These are phyloP conservation scores for Alternaria solani DNA, from an alignment of 2,329 filamentous ascomycete genomes.

Conservation along the genomic window DNA sequence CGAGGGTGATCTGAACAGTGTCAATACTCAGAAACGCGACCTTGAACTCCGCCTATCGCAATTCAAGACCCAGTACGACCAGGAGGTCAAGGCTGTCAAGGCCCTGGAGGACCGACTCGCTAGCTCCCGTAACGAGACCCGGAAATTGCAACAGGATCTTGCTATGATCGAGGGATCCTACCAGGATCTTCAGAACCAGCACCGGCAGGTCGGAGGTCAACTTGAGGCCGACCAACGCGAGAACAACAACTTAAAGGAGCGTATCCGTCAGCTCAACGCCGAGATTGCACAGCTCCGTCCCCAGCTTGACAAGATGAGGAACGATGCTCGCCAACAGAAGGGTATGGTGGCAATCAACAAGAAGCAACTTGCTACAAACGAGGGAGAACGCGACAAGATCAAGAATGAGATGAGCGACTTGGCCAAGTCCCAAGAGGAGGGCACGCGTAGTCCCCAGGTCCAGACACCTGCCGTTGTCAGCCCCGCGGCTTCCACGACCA, in stretches of 20 bases:
- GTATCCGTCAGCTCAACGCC: conserved; percentile 81
- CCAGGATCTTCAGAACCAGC: conserved; percentile 82
- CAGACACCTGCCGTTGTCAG: conserved; percentile 66
- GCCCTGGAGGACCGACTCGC: conserved; percentile 83
- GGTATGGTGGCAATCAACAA: conserved; percentile 97
- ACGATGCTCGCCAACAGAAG: conserved; percentile 92
- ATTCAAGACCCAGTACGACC: conserved; percentile 87
- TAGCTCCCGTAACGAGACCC: conserved; percentile 78
- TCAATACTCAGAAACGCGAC: conserved; percentile 86
- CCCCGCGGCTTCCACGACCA: conserved; percentile 69
- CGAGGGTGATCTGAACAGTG: conserved; percentile 83
- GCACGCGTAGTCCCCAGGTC: conserved; percentile 40
- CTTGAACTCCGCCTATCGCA: conserved; percentile 90
- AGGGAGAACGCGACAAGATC: conserved; percentile 86
- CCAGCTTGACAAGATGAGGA: conserved; percentile 90
- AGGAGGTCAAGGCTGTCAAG: conserved; percentile 87
- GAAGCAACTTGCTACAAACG: conserved; percentile 91
- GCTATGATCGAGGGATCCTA: conserved; percentile 82
- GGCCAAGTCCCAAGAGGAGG: conserved; percentile 68
- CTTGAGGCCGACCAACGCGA: conserved; percentile 89
- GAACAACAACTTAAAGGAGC: conserved; percentile 84
- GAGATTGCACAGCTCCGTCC: conserved; percentile 87
- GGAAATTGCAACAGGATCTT: conserved; percentile 83
- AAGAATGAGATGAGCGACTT: conserved; percentile 79
- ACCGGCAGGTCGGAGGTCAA: conserved; percentile 75